These are phyloP conservation scores for Elsinoe arachidis DNA, from an alignment of 2,329 filamentous ascomycete genomes.

Conservation along the genomic window DNA sequence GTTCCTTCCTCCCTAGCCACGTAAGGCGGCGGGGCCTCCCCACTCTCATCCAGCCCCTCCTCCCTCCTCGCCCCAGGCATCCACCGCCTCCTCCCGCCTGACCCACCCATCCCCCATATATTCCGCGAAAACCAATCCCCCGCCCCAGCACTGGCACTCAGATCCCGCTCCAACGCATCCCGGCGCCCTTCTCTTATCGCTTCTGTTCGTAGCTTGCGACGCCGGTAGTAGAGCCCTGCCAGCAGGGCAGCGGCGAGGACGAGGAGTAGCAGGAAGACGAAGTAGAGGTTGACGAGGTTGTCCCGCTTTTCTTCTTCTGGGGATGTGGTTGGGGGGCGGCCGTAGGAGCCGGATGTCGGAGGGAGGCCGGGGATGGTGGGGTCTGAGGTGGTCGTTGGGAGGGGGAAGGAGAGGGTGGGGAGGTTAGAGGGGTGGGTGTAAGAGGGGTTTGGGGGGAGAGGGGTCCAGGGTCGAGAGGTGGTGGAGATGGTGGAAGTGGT, in stretches of 20 bases:
- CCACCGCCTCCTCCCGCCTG: conserved; percentile 16
- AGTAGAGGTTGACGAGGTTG: conserved; percentile 41
- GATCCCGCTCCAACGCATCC: conserved; percentile 29
- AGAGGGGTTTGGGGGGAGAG: background rate
- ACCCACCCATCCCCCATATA: conserved; percentile 6
- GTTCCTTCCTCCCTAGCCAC: conserved; percentile 26
- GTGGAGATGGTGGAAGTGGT: background rate
- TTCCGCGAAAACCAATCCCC: background rate
- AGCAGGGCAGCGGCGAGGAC: conserved; percentile 38
- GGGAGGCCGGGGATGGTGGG: conserved; percentile 12
- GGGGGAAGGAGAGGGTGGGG: background rate
- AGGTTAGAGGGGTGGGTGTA: background rate
- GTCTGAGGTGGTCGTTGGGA: background rate
- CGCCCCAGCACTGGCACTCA: conserved; percentile 21
- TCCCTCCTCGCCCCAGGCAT: conserved; percentile 26
- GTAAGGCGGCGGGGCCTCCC: conserved; percentile 59
- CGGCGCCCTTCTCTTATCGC: conserved; percentile 21
- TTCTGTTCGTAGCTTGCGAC: conserved; percentile 27
- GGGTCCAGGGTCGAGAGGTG: background rate
- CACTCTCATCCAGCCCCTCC: conserved; percentile 55
- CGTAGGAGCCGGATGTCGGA: background rate
- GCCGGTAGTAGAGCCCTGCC: conserved; percentile 38
- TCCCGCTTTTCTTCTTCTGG: conserved; percentile 5
- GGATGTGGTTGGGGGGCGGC: background rate
- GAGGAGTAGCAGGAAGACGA: conserved; percentile 49